A percentile compares a stretch with the other conserved stretches of the same genome.
Evolutionary conservation across 345 rosid genomes (phyloP).

Genomic region (Eucalyptus decipiens): DNA sequence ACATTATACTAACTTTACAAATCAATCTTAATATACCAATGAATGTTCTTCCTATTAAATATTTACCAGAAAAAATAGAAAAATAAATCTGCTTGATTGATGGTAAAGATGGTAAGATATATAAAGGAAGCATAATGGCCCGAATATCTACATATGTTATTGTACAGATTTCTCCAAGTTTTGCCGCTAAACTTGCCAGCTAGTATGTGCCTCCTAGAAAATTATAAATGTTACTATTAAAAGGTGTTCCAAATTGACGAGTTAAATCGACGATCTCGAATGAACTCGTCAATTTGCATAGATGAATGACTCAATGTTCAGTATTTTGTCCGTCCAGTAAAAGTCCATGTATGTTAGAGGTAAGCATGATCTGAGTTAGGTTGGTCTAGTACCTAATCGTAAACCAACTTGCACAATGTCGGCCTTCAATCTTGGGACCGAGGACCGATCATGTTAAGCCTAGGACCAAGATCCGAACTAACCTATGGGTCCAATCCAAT

Average conservation of each 20-base stretch:
- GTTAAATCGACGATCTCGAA: not conserved
- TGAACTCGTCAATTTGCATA: not conserved
- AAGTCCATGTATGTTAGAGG: not conserved
- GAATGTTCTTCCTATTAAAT: not conserved
- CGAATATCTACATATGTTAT: not conserved
- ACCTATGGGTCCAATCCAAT: too few species aligned
- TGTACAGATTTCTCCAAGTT: not conserved
- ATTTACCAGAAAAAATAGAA: not conserved
- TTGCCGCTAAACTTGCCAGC: not conserved
- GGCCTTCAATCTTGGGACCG: accelerated
- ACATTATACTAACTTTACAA: not conserved
- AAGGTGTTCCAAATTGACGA: not conserved
- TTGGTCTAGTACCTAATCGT: too few species aligned
- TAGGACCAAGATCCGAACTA: too few species aligned
- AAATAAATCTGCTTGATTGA: not conserved
- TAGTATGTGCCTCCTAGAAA: not conserved
- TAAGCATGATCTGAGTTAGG: too few species aligned
- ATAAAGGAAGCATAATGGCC: not conserved
- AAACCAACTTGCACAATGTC: too few species aligned
- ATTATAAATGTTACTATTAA: not conserved
- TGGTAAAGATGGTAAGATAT: not conserved
- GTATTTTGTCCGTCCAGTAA: not conserved
- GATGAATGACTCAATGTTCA: not conserved
- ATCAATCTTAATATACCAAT: not conserved
- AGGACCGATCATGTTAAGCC: accelerated